phyloP scores from a whole-genome alignment of 805 yeast genomes.

The Saccharomyces kudriavzevii region DNA sequence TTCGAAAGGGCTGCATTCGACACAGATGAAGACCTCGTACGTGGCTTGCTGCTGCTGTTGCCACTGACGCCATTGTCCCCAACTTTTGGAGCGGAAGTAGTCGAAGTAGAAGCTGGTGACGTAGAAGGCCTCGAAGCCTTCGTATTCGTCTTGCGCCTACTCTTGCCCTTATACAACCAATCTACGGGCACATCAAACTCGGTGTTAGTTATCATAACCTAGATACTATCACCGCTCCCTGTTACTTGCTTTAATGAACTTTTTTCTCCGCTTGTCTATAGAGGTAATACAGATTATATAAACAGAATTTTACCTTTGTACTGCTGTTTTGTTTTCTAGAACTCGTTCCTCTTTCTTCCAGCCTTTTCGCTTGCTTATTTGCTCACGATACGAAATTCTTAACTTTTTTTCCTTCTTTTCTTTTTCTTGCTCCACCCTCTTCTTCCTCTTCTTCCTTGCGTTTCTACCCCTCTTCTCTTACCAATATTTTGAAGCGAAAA shows the following conservation, averaged over 20 bases:
- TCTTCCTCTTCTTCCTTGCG: background rate
- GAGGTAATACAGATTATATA: background rate
- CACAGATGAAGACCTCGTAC: conserved; percentile 19
- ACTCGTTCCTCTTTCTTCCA: background rate
- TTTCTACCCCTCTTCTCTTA: background rate
- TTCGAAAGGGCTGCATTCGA: conserved; percentile 13
- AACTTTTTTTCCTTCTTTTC: background rate
- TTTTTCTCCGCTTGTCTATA: background rate
- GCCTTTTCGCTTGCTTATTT: background rate
- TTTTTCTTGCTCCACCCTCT: background rate
- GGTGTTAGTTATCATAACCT: background rate
- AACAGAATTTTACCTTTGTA: background rate
- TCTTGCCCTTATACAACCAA: conserved; percentile 73
- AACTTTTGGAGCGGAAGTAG: background rate
- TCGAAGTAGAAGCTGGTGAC: background rate
- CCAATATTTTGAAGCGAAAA: background rate
- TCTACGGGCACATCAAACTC: conserved; percentile 60
- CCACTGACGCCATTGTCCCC: background rate
- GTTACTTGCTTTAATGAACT: background rate
- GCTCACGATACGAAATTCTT: background rate
- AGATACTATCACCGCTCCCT: conserved; percentile 5
- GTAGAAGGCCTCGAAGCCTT: background rate
- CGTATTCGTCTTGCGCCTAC: conserved; percentile 15
- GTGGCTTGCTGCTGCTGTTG: background rate
- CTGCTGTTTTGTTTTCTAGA: background rate